phyloP scores from a whole-genome alignment of 306 rosid genomes.

The Medicago arabica region DNA sequence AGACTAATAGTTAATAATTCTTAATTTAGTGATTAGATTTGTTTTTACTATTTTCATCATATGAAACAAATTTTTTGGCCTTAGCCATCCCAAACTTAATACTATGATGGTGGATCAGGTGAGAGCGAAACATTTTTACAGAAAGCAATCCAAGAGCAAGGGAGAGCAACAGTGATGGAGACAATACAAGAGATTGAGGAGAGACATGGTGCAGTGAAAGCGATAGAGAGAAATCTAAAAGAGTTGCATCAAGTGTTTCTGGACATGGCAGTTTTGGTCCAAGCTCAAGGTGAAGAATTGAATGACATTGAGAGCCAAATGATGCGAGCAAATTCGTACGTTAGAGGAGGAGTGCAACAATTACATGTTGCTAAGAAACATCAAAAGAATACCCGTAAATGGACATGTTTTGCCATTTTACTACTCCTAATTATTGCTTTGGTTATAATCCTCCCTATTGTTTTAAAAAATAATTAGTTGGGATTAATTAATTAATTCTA shows the following conservation, averaged over 20 bases:
- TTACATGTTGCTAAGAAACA: conserved; percentile 55
- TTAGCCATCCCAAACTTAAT: too few species aligned
- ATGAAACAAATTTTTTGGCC: too few species aligned
- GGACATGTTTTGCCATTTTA: conserved; percentile 60
- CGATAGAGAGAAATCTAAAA: conserved; percentile 77
- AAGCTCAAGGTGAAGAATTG: conserved; percentile 77
- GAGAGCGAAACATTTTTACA: conserved; percentile 89
- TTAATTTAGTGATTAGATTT: too few species aligned
- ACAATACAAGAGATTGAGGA: conserved; percentile 87
- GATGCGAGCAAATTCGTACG: conserved; percentile 71
- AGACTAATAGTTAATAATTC: too few species aligned
- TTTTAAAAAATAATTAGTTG: conserved; percentile 30
- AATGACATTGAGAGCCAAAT: conserved; percentile 87
- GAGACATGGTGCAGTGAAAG: conserved; percentile 81
- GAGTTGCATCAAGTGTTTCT: conserved; percentile 91
- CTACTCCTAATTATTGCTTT: conserved; percentile 57
- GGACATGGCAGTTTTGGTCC: conserved; percentile 93
- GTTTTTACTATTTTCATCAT: too few species aligned
- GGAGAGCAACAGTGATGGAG: conserved; percentile 72
- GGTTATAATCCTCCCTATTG: conserved; percentile 58
- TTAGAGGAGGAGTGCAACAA: conserved; percentile 61
- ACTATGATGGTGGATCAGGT: conserved; percentile 52
- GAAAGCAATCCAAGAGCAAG: conserved; percentile 86
- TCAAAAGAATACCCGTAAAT: conserved; percentile 72
- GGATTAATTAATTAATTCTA: neutral